Evolutionary conservation across 2,329 filamentous ascomycete genomes (phyloP), one percentile per base, ranked within the genome.

Genomic region (Claviceps sp.): DNA sequence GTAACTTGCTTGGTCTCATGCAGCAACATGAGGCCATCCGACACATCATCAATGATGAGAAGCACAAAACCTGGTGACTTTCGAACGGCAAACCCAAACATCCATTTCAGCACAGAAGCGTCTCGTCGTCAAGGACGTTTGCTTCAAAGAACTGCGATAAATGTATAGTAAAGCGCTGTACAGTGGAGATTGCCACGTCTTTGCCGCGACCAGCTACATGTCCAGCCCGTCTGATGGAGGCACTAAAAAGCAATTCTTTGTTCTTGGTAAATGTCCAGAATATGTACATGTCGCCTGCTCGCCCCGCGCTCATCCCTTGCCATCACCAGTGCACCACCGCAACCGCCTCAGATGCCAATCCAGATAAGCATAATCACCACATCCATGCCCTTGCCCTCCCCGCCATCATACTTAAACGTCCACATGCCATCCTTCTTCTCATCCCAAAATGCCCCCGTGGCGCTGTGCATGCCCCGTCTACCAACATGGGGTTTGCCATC

Each of bases 341-440:
- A 18, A 43, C 4, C 16, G 6, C 26, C 51, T 66, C 71, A 85
- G 60, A 86, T 75, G 48, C 78, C 82, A 59, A 93, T 81, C 87
- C 87, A 93, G 65, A 90, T 86, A 60, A 86, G 73, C 71, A 81
- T 84, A 61, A 86, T 75, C 52, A 86, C 80, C 49, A 85, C 78
- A 59, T 86, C 82, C 68, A 86, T 73, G 40, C 81, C 81, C 72
- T 82, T 84, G 61, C 67, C 71, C 66, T 82, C 79, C 55, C 79
- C 78, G 53, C 78, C 78, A 61, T 89, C 85, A 66, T 83, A 91
- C 74, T 93, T 93, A 74, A 85, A 89, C 61, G 81, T 88, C 85
- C 85, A 93, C 79, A 90, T 90, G 60, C 87, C 87, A 63, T 93
- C 86, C 69, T 85, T 88, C 73, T 89, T 87, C 71, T 89, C 86